These are phyloP conservation scores for Lojkania enalia DNA, from an alignment of 2,329 filamentous ascomycete genomes.

Conservation along the genomic window DNA sequence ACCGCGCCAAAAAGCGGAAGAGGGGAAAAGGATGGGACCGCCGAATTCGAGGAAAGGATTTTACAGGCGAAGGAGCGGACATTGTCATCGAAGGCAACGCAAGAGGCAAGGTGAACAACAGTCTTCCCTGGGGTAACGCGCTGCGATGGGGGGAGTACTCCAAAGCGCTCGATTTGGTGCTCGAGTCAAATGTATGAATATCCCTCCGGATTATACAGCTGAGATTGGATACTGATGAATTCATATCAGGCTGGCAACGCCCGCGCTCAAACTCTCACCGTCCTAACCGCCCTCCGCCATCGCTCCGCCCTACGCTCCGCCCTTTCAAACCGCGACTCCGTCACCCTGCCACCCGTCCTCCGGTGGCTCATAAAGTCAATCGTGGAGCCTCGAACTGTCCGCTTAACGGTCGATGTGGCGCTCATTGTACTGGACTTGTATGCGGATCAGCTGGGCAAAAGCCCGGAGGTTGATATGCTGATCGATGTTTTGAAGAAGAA, in stretches of 20 bases:
- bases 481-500: constrained; percentile 70
- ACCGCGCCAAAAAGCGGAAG: constrained; percentile 69
- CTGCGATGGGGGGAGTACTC: constrained; percentile 78
- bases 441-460: constrained; percentile 74
- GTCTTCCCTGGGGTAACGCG: constrained; percentile 77
- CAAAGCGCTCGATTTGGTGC: constrained; percentile 76
- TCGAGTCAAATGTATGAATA: constrained; percentile 54
- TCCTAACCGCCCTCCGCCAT: constrained; percentile 83
- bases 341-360: constrained; percentile 78
- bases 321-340: constrained; percentile 78
- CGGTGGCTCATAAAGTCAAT: constrained; percentile 82
- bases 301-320: constrained; percentile 82
- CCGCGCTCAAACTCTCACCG: constrained; percentile 62
- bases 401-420: constrained; percentile 79
- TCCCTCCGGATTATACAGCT: too few relatives aligned
- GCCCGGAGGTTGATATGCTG: constrained; percentile 69
- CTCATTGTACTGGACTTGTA: constrained; percentile 87
- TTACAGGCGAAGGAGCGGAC: constrained; percentile 81
- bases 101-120: constrained; percentile 63
- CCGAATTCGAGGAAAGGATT: constrained; percentile 70
- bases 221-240: constrained; percentile 11
- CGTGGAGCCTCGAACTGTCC: constrained; percentile 78
- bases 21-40: constrained; percentile 64
- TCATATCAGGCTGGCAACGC: constrained; percentile 30
- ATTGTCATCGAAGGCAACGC: constrained; percentile 83